Percentiles rank a stretch among this genome's conserved stretches.
Conservation (phyloP, 2,329 filamentous ascomycete species). For the Peltaster fructicola region DNA sequence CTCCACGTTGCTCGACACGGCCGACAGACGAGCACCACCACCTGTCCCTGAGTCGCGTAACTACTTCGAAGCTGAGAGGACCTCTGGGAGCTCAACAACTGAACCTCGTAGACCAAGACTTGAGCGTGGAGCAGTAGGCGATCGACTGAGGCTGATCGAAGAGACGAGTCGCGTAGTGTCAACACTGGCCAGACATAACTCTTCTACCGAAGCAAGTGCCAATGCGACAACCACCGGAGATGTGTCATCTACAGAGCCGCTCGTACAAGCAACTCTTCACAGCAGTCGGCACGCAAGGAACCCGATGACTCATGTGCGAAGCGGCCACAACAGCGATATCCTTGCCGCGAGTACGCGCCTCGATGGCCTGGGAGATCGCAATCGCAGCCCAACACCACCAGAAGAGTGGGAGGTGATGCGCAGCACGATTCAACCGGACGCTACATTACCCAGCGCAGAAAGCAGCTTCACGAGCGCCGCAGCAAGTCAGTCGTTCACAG, state of each 20-base stretch:
- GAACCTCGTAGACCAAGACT: conserved; percentile 1
- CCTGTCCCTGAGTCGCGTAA: conserved; percentile 12
- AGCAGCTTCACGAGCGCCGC: conserved; percentile 63
- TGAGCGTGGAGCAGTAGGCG: neutral
- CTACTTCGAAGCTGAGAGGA: conserved; percentile 5
- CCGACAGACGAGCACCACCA: conserved; percentile 10
- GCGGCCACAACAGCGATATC: too few species aligned
- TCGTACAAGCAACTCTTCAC: conserved; percentile 14
- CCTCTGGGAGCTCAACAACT: conserved; percentile 1
- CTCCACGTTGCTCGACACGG: conserved; percentile 14
- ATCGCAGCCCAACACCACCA: conserved; percentile 57
- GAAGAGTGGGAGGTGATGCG: conserved; percentile 65
- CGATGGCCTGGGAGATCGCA: conserved; percentile 69
- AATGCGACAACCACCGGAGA: conserved; percentile 5
- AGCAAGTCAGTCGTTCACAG: conserved; percentile 32
- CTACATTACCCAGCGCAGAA: conserved; percentile 58
- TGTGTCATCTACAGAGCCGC: conserved; percentile 14
- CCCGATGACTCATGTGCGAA: too few species aligned
- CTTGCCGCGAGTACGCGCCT: too few species aligned
- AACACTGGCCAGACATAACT: conserved; percentile 7
- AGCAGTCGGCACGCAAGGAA: conserved; percentile 7
- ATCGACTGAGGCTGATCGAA: neutral
- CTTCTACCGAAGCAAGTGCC: conserved; percentile 7
- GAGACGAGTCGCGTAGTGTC: conserved; percentile 1
- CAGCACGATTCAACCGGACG: conserved; percentile 64